Conservation (phyloP, 2,329 filamentous ascomycete genomes). For the Fusarium humuli region DNA sequence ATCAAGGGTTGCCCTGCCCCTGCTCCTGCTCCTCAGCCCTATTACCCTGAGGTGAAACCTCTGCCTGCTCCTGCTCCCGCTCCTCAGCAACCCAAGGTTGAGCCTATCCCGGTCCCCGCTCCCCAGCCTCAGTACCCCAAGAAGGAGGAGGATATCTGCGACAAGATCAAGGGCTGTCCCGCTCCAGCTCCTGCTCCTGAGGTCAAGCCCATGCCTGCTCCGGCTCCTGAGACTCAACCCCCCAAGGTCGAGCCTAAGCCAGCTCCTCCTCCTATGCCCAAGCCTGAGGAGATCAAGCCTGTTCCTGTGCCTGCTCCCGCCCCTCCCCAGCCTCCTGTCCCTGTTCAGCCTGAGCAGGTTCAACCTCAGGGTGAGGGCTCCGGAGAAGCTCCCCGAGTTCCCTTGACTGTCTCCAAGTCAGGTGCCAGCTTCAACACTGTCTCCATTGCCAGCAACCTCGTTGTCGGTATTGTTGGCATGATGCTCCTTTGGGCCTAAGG, state of each 20-base stretch:
- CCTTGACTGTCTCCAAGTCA: conserved; percentile 37
- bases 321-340: conserved; percentile 15
- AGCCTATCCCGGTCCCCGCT: background rate
- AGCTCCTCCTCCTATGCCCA: conserved; percentile 16
- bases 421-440: conserved; percentile 27
- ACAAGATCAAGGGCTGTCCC: background rate
- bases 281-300: background rate
- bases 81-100: background rate
- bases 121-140: conserved; percentile 1
- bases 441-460: conserved; percentile 18
- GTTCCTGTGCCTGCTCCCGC: conserved; percentile 22
- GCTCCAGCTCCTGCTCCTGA: conserved; percentile 4
- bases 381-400: conserved; percentile 12
- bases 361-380: background rate
- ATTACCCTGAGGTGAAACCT: no score
- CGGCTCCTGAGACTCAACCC: conserved; percentile 5
- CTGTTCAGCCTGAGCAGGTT: conserved; percentile 6
- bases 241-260: conserved; percentile 1
- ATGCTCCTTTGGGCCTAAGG: conserved; percentile 27
- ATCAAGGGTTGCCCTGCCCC: conserved; percentile 2
- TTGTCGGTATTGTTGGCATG: conserved; percentile 29
- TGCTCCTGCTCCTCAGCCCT: background rate
- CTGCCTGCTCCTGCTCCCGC: conserved; percentile 6
- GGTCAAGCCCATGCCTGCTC: conserved; percentile 3
- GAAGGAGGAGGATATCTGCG: background rate